Evolutionary conservation across 768 basidiomycete genomes (phyloP).

Genomic region (Steccherinum ochraceum): DNA sequence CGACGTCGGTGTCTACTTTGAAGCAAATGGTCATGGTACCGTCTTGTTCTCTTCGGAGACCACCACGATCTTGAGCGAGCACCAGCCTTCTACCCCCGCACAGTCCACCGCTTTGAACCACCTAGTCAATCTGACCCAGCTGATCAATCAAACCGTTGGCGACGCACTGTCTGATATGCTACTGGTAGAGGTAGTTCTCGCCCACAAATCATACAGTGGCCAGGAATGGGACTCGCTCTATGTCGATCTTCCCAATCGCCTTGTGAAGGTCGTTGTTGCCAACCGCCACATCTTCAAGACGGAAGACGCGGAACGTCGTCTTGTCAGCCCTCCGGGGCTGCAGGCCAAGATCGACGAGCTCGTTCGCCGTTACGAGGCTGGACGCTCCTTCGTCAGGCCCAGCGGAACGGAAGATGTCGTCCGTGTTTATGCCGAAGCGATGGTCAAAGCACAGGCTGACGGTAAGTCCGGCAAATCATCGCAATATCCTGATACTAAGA

Average conservation of each 20-base stretch:
- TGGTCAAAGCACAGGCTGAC: slow-evolving; percentile 65
- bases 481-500: slow-evolving; percentile 6
- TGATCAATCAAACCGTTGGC: slow-evolving; percentile 98
- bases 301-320: slow-evolving; percentile 86
- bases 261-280: slow-evolving; percentile 87
- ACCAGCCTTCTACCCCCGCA: slow-evolving; percentile 75
- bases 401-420: slow-evolving; percentile 99
- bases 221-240: slow-evolving; percentile 92
- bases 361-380: slow-evolving; percentile 70
- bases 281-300: slow-evolving; percentile 84
- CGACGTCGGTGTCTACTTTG: slow-evolving; percentile 97
- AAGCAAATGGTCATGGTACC: slow-evolving; percentile 98
- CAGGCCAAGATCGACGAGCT: slow-evolving; percentile 81
- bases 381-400: slow-evolving; percentile 90
- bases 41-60: slow-evolving; percentile 86
- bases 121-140: slow-evolving; percentile 66
- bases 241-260: slow-evolving; percentile 87
- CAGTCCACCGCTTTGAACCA: slow-evolving; percentile 77
- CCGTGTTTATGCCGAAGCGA: slow-evolving; percentile 93
- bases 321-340: slow-evolving; percentile 73
- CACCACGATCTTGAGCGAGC: slow-evolving; percentile 47
- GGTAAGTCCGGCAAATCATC: slow-evolving; percentile 43
- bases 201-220: slow-evolving; percentile 80
- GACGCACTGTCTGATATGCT: slow-evolving; percentile 96
- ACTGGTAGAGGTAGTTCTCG: slow-evolving; percentile 87